These are phyloP conservation scores for Colletotrichum horii DNA, from an alignment of 2,329 filamentous ascomycete genomes.

Conservation along the genomic window DNA sequence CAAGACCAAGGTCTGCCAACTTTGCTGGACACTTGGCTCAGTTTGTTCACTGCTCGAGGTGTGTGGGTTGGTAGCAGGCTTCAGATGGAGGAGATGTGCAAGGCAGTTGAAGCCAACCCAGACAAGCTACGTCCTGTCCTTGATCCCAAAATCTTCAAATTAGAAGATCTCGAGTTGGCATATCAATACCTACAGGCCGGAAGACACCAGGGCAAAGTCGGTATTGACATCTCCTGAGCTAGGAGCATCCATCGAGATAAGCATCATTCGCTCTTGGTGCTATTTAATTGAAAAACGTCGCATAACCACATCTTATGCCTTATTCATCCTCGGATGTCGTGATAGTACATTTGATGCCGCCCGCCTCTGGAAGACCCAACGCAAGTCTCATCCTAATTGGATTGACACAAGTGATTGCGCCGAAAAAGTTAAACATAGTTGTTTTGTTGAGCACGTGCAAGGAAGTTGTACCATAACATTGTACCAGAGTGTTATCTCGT, in stretches of 20 bases:
- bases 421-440: not conserved
- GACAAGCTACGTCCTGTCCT: slow-evolving; percentile 45
- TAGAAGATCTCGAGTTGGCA: slow-evolving; percentile 50
- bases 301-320: not conserved
- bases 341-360: not conserved
- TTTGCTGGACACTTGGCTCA: slow-evolving; percentile 34
- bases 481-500: not conserved
- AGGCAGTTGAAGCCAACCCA: slow-evolving; percentile 51
- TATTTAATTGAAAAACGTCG: not conserved
- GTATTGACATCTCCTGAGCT: slow-evolving; percentile 44
- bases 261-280: not conserved
- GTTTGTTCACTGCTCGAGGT: slow-evolving; percentile 48
- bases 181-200: slow-evolving; percentile 40
- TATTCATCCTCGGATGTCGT: not conserved
- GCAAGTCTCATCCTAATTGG: not conserved
- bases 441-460: not conserved
- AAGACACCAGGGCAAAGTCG: slow-evolving; percentile 45
- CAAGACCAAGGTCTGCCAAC: slow-evolving; percentile 27
- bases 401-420: not conserved
- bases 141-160: slow-evolving; percentile 47
- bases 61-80: slow-evolving; percentile 49
- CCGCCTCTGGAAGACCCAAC: not conserved
- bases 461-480: not conserved
- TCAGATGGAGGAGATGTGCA: slow-evolving; percentile 54
- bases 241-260: not conserved